phyloP scores from a whole-genome alignment of 1,284 basidiomycete genomes.

The Veloboletus limbatus region DNA sequence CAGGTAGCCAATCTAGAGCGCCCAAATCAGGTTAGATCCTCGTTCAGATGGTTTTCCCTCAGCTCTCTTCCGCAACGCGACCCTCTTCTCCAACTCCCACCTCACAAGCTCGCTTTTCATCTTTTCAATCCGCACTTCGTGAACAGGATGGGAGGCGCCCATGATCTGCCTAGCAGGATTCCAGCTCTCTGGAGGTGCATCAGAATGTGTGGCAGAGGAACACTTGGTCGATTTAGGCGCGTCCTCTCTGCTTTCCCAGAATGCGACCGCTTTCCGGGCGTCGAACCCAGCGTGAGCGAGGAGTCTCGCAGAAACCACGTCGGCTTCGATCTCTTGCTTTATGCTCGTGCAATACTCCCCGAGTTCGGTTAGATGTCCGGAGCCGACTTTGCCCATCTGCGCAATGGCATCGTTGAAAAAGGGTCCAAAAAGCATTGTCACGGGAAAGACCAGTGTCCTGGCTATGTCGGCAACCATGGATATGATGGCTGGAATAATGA shows the following conservation, averaged over 20 bases:
- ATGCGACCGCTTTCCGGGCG: slow-evolving; percentile 67
- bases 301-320: slow-evolving; percentile 83
- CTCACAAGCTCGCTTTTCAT: slow-evolving; percentile 51
- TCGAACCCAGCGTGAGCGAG: slow-evolving; percentile 86
- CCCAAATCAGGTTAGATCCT: slow-evolving; percentile 12
- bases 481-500: slow-evolving; percentile 77
- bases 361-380: slow-evolving; percentile 67
- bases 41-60: slow-evolving; percentile 21
- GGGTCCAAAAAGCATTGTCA: slow-evolving; percentile 87
- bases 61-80: slow-evolving; percentile 19
- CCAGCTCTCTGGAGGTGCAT: slow-evolving; percentile 12
- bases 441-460: slow-evolving; percentile 76
- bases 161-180: slow-evolving; percentile 26
- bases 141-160: slow-evolving; percentile 51
- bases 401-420: slow-evolving; percentile 90
- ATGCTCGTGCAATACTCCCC: slow-evolving; percentile 71
- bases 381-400: slow-evolving; percentile 71
- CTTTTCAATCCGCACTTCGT: slow-evolving; percentile 47
- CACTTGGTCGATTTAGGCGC: slow-evolving; percentile 38
- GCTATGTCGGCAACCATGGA: slow-evolving; percentile 74
- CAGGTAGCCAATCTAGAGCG: no score
- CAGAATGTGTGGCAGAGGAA: slow-evolving; percentile 28
- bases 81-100: slow-evolving; percentile 48
- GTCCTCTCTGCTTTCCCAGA: slow-evolving; percentile 62
- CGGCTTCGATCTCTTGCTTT: slow-evolving; percentile 84